Evolutionary conservation across 2,329 filamentous ascomycete species (phyloP).

Genomic region (Podosphaera fusca): DNA sequence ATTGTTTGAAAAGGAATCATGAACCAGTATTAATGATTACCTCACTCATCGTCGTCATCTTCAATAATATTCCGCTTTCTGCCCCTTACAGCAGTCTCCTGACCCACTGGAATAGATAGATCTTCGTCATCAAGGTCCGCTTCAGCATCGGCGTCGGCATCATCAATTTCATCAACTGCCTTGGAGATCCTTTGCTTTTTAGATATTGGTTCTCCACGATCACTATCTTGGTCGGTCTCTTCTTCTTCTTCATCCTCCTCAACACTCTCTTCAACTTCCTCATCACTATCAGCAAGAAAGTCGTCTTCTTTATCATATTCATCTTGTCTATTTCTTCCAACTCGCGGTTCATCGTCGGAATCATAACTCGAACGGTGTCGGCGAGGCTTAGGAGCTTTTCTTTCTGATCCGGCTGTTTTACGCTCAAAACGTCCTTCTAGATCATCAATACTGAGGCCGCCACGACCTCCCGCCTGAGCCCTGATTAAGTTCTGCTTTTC

Average conservation of each 20-base stretch:
- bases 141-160: slow-evolving; percentile 28
- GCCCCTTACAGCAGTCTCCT: slow-evolving; percentile 18
- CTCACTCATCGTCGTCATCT: slow-evolving; percentile 28
- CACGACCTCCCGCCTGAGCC: slow-evolving; percentile 21
- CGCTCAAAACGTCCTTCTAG: slow-evolving; percentile 37
- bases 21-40: neutral
- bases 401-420: slow-evolving; percentile 24
- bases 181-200: slow-evolving; percentile 16
- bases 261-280: slow-evolving; percentile 36
- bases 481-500: slow-evolving; percentile 26
- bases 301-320: slow-evolving; percentile 64
- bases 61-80: slow-evolving; percentile 34
- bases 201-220: slow-evolving; percentile 12
- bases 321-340: slow-evolving; percentile 36
- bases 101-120: slow-evolving; percentile 18
- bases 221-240: slow-evolving; percentile 25
- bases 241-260: slow-evolving; percentile 24
- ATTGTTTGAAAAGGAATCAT: too few species aligned
- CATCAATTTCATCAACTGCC: slow-evolving; percentile 22
- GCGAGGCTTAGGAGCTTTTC: slow-evolving; percentile 30
- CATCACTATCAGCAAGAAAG: slow-evolving; percentile 54
- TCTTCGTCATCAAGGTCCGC: slow-evolving; percentile 29
- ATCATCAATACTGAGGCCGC: slow-evolving; percentile 42
- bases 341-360: slow-evolving; percentile 49
- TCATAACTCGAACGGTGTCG: slow-evolving; percentile 42